These are phyloP conservation scores for Gryganskiella cystojenkinii DNA, from an alignment of 192 early-diverging fungal species.

Conservation along the genomic window DNA sequence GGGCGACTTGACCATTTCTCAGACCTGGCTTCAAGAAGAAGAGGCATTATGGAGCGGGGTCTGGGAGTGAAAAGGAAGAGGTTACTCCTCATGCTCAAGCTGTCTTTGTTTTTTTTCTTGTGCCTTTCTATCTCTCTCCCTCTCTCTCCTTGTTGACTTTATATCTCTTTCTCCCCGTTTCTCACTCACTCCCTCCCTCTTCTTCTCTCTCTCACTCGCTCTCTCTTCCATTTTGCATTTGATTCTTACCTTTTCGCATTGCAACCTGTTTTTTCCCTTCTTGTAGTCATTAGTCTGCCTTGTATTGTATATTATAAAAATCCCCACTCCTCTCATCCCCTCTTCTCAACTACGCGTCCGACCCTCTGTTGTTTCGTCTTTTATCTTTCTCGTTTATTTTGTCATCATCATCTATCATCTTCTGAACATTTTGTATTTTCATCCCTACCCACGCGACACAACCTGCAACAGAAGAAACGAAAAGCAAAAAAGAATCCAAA, in stretches of 20 bases:
- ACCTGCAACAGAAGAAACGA: too few relatives aligned
- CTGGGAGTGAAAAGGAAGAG: conserved; percentile 19
- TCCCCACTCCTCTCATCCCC: neutral
- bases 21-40: conserved; percentile 26
- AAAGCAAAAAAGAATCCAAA: too few relatives aligned
- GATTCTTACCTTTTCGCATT: neutral
- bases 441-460: too few relatives aligned
- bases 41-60: conserved; percentile 42
- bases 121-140: neutral
- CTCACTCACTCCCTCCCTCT: conserved; percentile 4
- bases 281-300: neutral
- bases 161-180: conserved; percentile 5
- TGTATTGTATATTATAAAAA: neutral
- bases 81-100: neutral
- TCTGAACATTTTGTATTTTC: too few relatives aligned
- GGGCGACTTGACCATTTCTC: conserved; percentile 26
- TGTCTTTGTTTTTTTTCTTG: neutral
- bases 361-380: neutral
- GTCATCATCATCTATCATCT: too few relatives aligned
- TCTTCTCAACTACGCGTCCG: neutral
- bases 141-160: neutral
- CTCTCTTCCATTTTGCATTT: neutral
- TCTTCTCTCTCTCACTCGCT: neutral
- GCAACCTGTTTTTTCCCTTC: conserved; percentile 1
- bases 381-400: too few relatives aligned